phyloP scores from a whole-genome alignment of 371 early-diverging fungal species.

The Circinella minor region DNA sequence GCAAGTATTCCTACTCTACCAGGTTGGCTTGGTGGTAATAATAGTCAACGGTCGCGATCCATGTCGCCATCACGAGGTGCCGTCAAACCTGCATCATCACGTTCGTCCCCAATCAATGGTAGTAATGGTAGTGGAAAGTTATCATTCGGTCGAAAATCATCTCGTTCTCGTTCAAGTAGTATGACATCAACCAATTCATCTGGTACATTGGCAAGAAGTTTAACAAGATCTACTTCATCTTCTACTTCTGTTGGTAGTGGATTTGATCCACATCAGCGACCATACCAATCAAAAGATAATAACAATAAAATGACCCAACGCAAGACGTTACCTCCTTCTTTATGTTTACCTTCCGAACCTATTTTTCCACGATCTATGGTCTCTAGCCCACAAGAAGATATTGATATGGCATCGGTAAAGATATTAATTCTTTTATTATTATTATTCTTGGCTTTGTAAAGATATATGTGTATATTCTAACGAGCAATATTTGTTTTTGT shows the following conservation, averaged over 20 bases:
- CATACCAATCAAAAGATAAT: background rate
- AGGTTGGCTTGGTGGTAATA: conserved; percentile 33
- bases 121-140: background rate
- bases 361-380: background rate
- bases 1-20: conserved; percentile 44
- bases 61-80: conserved; percentile 34
- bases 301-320: conserved; percentile 1
- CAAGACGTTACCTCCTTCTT: conserved; percentile 1
- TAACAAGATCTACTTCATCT: conserved; percentile 1
- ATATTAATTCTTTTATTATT: background rate
- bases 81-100: conserved; percentile 19
- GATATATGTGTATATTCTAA: background rate
- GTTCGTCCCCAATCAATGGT: conserved; percentile 17
- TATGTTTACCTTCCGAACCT: conserved; percentile 3
- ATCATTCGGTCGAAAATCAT: conserved; percentile 1
- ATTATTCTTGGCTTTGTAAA: no score
- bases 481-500: background rate
- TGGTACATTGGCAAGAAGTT: background rate
- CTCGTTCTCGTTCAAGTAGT: conserved; percentile 14
- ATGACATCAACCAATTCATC: conserved; percentile 15
- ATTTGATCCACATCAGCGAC: background rate
- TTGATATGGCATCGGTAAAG: background rate
- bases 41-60: conserved; percentile 33
- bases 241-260: background rate
- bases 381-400: conserved; percentile 6